A percentile compares a stretch with the other conserved stretches of the same genome.
These are phyloP conservation scores for Mycena maculata DNA, from an alignment of 768 basidiomycete species.

Conservation along the genomic window DNA sequence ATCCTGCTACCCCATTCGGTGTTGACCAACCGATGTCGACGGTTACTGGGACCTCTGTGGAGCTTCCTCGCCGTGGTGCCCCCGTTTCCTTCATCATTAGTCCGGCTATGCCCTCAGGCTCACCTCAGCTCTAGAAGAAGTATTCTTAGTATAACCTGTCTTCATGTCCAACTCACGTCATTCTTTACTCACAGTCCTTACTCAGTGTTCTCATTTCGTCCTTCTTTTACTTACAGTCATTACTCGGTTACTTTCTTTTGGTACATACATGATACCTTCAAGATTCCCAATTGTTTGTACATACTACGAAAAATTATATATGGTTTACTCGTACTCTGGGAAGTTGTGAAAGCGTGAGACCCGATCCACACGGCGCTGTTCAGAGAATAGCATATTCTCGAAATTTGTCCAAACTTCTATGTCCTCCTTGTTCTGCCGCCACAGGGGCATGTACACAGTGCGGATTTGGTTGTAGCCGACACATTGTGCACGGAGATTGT, in stretches of 20 bases:
- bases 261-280: neutral
- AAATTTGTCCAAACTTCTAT: constrained; percentile 51
- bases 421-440: constrained; percentile 45
- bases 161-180: too few relatives aligned
- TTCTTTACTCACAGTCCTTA: too few relatives aligned
- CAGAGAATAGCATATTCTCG: constrained; percentile 52
- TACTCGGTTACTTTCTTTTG: too few relatives aligned
- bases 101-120: neutral
- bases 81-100: constrained; percentile 10
- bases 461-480: constrained; percentile 58
- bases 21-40: too few relatives aligned
- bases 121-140: too few relatives aligned
- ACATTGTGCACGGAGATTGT: constrained; percentile 46
- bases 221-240: too few relatives aligned
- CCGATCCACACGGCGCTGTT: constrained; percentile 46
- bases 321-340: constrained; percentile 34
- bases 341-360: constrained; percentile 52
- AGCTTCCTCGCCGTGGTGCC: constrained; percentile 2
- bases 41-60: constrained; percentile 3
- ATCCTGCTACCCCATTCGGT: too few relatives aligned
- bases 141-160: too few relatives aligned
- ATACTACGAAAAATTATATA: too few relatives aligned
- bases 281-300: too few relatives aligned
- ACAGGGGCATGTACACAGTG: constrained; percentile 54
- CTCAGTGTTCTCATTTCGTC: too few relatives aligned